Base-by-base conservation (phyloP, 2,329 filamentous ascomycete species). In the Claviceps fusiformis region DNA sequence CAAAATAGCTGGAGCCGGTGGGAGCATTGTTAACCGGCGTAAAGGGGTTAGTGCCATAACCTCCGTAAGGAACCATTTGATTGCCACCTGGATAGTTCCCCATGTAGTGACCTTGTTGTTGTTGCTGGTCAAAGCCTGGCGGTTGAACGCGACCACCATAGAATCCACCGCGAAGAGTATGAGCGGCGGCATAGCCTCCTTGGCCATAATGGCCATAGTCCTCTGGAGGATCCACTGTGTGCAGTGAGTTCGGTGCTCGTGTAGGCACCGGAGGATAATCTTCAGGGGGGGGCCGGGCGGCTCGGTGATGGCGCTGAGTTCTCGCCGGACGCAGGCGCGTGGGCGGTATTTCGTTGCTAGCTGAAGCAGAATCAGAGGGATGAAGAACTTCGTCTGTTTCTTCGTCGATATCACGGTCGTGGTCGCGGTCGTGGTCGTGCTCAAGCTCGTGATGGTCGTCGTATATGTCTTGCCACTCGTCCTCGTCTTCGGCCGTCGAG, bases 151-250 rank as follows among this genome's bases (percentile, higher is more conserved):
- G 59, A 3, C 55, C 54, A 39, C 55, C 58, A 31, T 60, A 61
- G 45, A 65, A 70, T 43, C 59, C 62, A 33, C 62, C 64, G 52
- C 66, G 63, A 46, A 64, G 60, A 54, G 62, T 53, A 43, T 59
- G 60, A 27, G 56, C 55, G 50, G 57, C 60, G 39, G 59, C 59
- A 41, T 59, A 59, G 52, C 53, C 50, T 44, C 54, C 51, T 44
- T 56, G 60, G 55, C 57, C 58, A 51, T 64, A 65, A 33, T 64
- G 68, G 59, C 72, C 69, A 65, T 78, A 84, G n/a, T 87, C 82
- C 29, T 87, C 82, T 24, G 75, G 75, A 41, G 78, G 78, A 66
- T 86, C 85, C 73, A 79, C 75, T 67, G 78, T 86, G 73, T 81
- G 79, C 55, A 80, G 73, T 60, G 76, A 74, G 59, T 73, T 73